Evolutionary conservation across 2,329 filamentous ascomycete species (phyloP).

Genomic region (Ophiognomonia clavigignenti-juglandacearum): DNA sequence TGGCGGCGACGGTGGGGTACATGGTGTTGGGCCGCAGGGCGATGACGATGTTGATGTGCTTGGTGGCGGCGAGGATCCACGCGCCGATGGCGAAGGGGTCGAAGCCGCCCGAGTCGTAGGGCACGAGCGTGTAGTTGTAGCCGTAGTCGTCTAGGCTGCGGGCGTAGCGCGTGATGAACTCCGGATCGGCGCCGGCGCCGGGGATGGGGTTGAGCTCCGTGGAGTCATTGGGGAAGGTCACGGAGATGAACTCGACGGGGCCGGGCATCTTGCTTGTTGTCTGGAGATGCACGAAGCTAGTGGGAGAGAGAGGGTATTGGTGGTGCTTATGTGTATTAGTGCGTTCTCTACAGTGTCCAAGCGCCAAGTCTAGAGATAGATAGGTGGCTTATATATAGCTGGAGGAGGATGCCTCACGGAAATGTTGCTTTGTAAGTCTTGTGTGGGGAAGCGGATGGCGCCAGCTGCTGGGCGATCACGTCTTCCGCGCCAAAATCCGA

Average conservation of each 20-base stretch:
- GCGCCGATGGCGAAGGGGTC: constrained; percentile 56
- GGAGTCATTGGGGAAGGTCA: constrained; percentile 52
- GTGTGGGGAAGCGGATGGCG: constrained; percentile 19
- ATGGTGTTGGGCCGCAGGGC: constrained; percentile 57
- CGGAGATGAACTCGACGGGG: constrained; percentile 52
- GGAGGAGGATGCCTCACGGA: too few species aligned
- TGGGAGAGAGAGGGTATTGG: not conserved
- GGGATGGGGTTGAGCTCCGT: constrained; percentile 51
- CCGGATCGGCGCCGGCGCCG: constrained; percentile 46
- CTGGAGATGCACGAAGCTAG: not conserved
- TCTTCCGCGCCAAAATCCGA: constrained; percentile 19
- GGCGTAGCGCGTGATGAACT: constrained; percentile 52
- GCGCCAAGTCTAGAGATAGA: not conserved
- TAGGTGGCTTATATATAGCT: too few species aligned
- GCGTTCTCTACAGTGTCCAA: too few species aligned
- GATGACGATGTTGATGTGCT: constrained; percentile 57
- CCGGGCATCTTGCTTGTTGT: constrained; percentile 26
- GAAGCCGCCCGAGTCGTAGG: constrained; percentile 50
- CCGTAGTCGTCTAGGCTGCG: constrained; percentile 53
- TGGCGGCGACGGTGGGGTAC: constrained; percentile 58
- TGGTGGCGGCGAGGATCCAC: constrained; percentile 51
- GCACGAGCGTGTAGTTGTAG: constrained; percentile 58
- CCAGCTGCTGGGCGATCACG: constrained; percentile 22
- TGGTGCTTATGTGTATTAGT: too few species aligned
- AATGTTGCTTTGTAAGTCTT: not conserved